Percentiles rank a stretch among this genome's conserved stretches.
phyloP scores from a whole-genome alignment of 2,329 filamentous ascomycete species.

The Graphilbum fragrans region DNA sequence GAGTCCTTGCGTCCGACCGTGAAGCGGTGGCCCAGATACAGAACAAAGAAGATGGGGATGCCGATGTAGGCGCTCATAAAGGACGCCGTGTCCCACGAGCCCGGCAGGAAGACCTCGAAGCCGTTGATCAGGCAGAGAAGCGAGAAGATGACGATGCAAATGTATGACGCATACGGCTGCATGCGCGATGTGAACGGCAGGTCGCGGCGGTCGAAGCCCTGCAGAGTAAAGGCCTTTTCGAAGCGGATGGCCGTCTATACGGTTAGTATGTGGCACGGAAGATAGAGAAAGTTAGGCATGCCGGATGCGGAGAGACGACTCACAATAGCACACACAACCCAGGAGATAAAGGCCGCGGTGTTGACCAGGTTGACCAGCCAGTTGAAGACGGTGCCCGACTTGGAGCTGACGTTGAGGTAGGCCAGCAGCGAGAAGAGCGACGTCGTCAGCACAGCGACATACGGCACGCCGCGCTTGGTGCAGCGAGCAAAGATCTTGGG shows the following conservation, averaged over 20 bases:
- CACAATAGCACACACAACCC: constrained; percentile 60
- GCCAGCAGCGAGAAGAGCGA: constrained; percentile 51
- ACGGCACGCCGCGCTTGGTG: constrained; percentile 37
- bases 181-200: constrained; percentile 53
- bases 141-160: constrained; percentile 51
- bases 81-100: constrained; percentile 32
- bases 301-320: too few species aligned
- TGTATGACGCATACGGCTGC: constrained; percentile 59
- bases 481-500: constrained; percentile 45
- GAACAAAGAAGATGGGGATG: constrained; percentile 44
- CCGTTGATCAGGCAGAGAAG: constrained; percentile 60
- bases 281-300: too few species aligned
- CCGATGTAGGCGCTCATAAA: constrained; percentile 58
- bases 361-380: constrained; percentile 31
- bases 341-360: constrained; percentile 58
- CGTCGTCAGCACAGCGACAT: constrained; percentile 24
- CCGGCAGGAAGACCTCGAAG: constrained; percentile 58
- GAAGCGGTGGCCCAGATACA: too few species aligned
- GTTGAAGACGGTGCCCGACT: constrained; percentile 36
- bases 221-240: constrained; percentile 50
- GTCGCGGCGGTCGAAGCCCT: constrained; percentile 51
- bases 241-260: too few species aligned
- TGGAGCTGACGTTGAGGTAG: constrained; percentile 58
- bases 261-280: too few species aligned
- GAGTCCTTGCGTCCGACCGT: too few species aligned